Conservation (phyloP, 768 basidiomycete genomes). For the Boletus rufocinnamomeus region DNA sequence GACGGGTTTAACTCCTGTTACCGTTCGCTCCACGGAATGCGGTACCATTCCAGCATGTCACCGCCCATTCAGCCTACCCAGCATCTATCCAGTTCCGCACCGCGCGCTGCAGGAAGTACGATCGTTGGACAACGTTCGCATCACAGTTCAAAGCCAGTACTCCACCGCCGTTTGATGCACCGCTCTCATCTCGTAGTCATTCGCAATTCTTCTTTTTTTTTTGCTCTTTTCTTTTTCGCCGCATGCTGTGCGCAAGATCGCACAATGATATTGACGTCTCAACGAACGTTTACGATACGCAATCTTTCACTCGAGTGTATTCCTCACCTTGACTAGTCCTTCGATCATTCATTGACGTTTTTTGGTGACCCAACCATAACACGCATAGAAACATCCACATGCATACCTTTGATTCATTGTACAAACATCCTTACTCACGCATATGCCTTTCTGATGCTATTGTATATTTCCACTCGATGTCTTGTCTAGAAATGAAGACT, state of each 20-base stretch:
- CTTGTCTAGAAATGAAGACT: not conserved
- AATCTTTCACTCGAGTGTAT: not conserved
- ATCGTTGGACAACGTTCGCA: conserved; percentile 8
- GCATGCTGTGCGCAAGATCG: conserved; percentile 13
- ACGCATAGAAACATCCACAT: not conserved
- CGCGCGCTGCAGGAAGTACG: not conserved
- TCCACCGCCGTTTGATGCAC: conserved; percentile 6
- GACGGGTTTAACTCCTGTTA: not conserved
- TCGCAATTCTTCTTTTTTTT: not conserved
- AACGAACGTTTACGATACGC: conserved; percentile 19
- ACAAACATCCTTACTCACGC: not conserved
- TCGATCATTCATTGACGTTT: conserved; percentile 4
- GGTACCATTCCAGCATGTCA: conserved; percentile 12
- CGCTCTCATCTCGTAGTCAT: not conserved
- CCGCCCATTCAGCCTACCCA: conserved; percentile 21
- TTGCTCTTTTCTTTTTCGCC: not conserved
- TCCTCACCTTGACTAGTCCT: not conserved
- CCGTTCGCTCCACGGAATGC: not conserved
- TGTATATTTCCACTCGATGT: not conserved
- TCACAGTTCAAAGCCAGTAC: conserved; percentile 20
- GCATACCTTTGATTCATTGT: not conserved
- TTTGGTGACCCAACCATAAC: conserved; percentile 9
- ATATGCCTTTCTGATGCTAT: conserved; percentile 18
- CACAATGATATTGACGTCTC: conserved; percentile 11
- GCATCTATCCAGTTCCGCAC: conserved; percentile 3